Evolutionary conservation across 805 yeast species (phyloP), one percentile per base, ranked within the genome.

Genomic region (Torulaspora quercuum): DNA sequence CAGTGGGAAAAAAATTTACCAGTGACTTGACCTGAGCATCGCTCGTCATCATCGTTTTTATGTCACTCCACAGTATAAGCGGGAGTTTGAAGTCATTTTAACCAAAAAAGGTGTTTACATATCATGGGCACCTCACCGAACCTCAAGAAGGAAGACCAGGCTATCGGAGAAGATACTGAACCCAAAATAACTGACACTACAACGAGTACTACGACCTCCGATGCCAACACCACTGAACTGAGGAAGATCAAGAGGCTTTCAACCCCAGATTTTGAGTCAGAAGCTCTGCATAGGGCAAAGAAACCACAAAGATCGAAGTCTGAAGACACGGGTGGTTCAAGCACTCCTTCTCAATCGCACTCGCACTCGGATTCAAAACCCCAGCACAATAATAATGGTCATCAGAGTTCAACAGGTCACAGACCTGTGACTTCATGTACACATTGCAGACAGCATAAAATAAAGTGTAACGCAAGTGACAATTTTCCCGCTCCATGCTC

Each of bases 341-440:
- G 24, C n/a, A 6, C 17, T 17, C 19, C 20, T 16, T 31, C 39
- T 13, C 39, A 23, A 25, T 19, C 23, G 7, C 33, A 26, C 8
- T 19, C 23, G 7, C 33, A 26, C 8, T 17, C 26, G 4, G 38
- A 29, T 15, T 33, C 17, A 11, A 27, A 16, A 22, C 21, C 33
- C 35, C 17, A 12, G 23, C 18, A 22, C 11, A 35, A 30, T 25
- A 33, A 16, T 28, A 25, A 19, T 23, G 19, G 31, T 32, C 35
- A 35, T 7, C 37, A 37, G 16, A 38, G 39, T 22, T 34, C 52
- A 5, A 50, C 76, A 0, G 80, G 81, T 2, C 90, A 84, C 52
- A 65, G 96, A 38, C 95, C 95, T 0, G 94, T 88, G 1, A 86
- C 95, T 0, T 82, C 95, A 3, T 89, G 97, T 57, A 85, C 95